These are phyloP conservation scores for Wallacemonas sp. DNA, from an alignment of 208 protist genomes.

Conservation along the genomic window DNA sequence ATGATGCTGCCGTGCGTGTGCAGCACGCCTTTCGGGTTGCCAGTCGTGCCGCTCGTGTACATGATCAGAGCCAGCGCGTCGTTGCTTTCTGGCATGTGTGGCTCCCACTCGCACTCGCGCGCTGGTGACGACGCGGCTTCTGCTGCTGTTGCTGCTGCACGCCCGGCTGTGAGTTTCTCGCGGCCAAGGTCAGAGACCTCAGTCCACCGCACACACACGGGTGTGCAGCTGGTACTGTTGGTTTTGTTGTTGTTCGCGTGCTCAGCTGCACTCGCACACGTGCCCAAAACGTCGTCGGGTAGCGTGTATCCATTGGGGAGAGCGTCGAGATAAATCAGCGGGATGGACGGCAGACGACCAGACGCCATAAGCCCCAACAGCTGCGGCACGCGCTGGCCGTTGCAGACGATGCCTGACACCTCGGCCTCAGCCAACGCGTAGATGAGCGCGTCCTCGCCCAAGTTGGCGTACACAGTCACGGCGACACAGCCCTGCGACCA, in stretches of 20 bases:
- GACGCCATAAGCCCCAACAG: slow-evolving; percentile 27
- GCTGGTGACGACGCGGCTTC: slow-evolving; percentile 25
- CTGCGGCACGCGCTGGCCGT: slow-evolving; percentile 27
- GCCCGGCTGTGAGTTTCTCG: background rate
- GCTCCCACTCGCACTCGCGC: slow-evolving; percentile 13
- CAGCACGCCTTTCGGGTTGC: slow-evolving; percentile 68
- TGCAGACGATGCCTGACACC: slow-evolving; percentile 33
- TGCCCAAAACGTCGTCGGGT: slow-evolving; percentile 20
- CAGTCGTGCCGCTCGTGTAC: slow-evolving; percentile 82
- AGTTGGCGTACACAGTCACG: slow-evolving; percentile 52
- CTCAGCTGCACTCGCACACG: background rate
- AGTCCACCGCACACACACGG: slow-evolving; percentile 24
- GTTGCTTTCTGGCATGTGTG: slow-evolving; percentile 7
- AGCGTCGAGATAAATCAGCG: slow-evolving; percentile 33
- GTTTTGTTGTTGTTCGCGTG: slow-evolving; percentile 19
- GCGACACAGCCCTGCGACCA: slow-evolving; percentile 39
- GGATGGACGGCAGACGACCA: slow-evolving; percentile 8
- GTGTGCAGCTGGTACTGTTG: background rate
- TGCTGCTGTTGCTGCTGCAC: too few relatives aligned
- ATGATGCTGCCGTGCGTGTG: slow-evolving; percentile 49
- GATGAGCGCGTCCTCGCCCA: slow-evolving; percentile 47
- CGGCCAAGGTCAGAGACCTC: slow-evolving; percentile 29
- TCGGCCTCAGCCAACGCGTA: slow-evolving; percentile 38
- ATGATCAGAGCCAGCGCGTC: slow-evolving; percentile 41
- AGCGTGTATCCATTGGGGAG: slow-evolving; percentile 20